These are phyloP conservation scores for Ustilago xerochloae DNA, from an alignment of 1,284 basidiomycete genomes.

Conservation along the genomic window DNA sequence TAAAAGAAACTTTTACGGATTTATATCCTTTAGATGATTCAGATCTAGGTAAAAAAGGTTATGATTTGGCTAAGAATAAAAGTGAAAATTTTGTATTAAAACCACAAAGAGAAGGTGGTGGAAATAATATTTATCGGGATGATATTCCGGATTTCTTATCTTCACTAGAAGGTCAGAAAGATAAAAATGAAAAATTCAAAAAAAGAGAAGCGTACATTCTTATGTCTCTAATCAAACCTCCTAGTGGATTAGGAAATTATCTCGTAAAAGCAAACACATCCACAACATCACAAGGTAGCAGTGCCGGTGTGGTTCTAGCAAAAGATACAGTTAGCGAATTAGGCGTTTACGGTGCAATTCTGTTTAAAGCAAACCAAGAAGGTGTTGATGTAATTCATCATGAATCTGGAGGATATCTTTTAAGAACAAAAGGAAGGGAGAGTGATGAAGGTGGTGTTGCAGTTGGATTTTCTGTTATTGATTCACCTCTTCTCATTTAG, in stretches of 20 bases:
- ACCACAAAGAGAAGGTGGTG: conserved; percentile 95
- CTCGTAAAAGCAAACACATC: conserved; percentile 74
- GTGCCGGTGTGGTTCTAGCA: too few species aligned
- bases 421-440: conserved; percentile 91
- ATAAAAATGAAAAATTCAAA: conserved; percentile 19
- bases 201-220: conserved; percentile 82
- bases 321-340: conserved; percentile 87
- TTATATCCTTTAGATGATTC: conserved; percentile 70
- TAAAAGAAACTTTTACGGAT: conserved; percentile 47
- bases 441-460: conserved; percentile 95
- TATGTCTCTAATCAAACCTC: conserved; percentile 88
- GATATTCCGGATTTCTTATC: conserved; percentile 84
- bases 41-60: conserved; percentile 70
- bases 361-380: conserved; percentile 73
- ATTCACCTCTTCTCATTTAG: conserved; percentile 79
- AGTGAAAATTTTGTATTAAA: conserved; percentile 83
- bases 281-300: background rate
- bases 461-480: conserved; percentile 87
- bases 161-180: conserved; percentile 20
- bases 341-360: conserved; percentile 87
- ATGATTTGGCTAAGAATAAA: conserved; percentile 72
- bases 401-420: conserved; percentile 80
- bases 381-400: conserved; percentile 71
- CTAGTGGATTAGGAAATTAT: conserved; percentile 76
- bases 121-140: conserved; percentile 91